Base-by-base conservation (phyloP, 768 basidiomycete species). In the Paxillus ammoniavirescens region DNA sequence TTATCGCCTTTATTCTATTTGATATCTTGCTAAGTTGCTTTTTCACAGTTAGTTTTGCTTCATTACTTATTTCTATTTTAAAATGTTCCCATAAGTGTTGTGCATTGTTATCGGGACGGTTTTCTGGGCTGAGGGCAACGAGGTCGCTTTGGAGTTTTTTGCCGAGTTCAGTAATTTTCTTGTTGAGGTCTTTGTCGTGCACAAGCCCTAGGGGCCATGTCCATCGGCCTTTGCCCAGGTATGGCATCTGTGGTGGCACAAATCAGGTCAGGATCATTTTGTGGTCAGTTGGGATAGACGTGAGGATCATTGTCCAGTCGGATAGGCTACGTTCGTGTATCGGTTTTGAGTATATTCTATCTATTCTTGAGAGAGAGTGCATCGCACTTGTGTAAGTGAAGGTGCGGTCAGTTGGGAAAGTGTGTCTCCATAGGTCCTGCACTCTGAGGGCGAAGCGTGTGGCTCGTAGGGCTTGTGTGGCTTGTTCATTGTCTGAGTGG, bases 401-500 rank as follows among this genome's bases (percentile, higher is more conserved):
- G 0, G 8, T 0, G 1, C 8, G 6, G 1, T 23, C 18, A 2
- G 1, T 8, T 0, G 52, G 52, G 47, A 56, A 47, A 5, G 50
- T 41, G 0, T 7, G 0, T 8, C 49, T 0, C 58, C 58, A 59
- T 0, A 14, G 2, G 23, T 59, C 54, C 1, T 17, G 31, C 1
- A 59, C 28, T 17, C 37, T 14, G 0, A 56, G 3, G 0, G 3
- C 36, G 0, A 13, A 21, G 45, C 48, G 44, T 13, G 55, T 26
- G 6, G 59, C 42, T 0, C 54, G 52, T 0, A 77, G 58, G 0
- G 61, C 59, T 0, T 57, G 31, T 0, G 54, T 47, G 2, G 66
- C 53, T 0, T 9, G 10, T 1, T 42, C 12, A 0, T 52, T 21
- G 35, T 78, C 73, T 0, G 14, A 1, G 0, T 56, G 54, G 0